Percentiles rank a stretch among this genome's conserved stretches.
phyloP scores from a whole-genome alignment of 106 monocot genomes.

The Hemerocallis citrina region DNA sequence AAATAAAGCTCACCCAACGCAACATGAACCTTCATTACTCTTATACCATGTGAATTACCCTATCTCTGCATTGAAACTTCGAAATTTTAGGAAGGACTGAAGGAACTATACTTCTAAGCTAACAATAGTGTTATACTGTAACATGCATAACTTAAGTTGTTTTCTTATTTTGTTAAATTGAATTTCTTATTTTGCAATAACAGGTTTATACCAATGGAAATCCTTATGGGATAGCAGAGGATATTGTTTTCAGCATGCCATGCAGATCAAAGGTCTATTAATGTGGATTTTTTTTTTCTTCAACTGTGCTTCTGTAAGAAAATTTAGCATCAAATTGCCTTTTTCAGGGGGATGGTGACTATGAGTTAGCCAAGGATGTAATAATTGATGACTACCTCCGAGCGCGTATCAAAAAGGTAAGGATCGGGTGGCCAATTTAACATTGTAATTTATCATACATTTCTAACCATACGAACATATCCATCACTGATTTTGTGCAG shows the following conservation, averaged over 20 bases:
- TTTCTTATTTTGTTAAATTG: background rate
- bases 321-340: background rate
- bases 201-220: slow-evolving; percentile 94
- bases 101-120: no score
- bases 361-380: slow-evolving; percentile 71
- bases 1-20: no score
- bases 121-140: no score
- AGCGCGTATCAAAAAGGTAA: slow-evolving; percentile 72
- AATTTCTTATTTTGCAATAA: background rate
- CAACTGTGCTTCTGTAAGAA: no score
- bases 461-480: no score
- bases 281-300: background rate
- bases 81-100: no score
- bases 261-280: slow-evolving; percentile 59
- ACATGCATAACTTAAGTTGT: no score
- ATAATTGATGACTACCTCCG: slow-evolving; percentile 64
- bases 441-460: background rate
- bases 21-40: no score
- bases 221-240: slow-evolving; percentile 85
- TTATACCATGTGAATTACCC: no score
- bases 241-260: slow-evolving; percentile 91
- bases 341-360: slow-evolving; percentile 83
- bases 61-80: no score
- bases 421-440: no score
- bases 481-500: no score